These are phyloP conservation scores for Verticillium zaregamsianum DNA, from an alignment of 2,329 filamentous ascomycete species.

Conservation along the genomic window DNA sequence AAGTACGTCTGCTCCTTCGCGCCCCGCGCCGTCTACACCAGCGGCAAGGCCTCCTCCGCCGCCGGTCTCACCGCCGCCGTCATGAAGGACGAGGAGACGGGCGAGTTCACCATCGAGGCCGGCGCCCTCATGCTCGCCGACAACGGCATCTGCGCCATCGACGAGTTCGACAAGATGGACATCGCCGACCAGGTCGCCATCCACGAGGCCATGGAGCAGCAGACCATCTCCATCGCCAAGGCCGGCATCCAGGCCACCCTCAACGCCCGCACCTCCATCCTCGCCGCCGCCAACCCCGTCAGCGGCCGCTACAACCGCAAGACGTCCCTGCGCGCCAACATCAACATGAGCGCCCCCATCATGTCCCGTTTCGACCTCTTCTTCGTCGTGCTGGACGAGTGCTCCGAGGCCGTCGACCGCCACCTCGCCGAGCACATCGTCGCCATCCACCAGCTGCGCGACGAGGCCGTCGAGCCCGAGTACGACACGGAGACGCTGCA, in stretches of 20 bases:
- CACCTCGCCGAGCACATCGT: conserved; percentile 95
- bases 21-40: conserved; percentile 96
- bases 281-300: conserved; percentile 94
- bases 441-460: conserved; percentile 84
- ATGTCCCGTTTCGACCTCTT: conserved; percentile 99
- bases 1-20: conserved; percentile 97
- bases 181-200: conserved; percentile 96
- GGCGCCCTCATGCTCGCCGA: conserved; percentile 96
- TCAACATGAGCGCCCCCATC: conserved; percentile 98
- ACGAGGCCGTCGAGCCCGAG: conserved; percentile 86
- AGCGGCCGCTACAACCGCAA: conserved; percentile 97
- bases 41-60: conserved; percentile 93
- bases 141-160: conserved; percentile 96
- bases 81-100: conserved; percentile 96
- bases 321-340: conserved; percentile 85
- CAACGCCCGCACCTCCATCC: conserved; percentile 91
- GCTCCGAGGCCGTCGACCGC: conserved; percentile 85
- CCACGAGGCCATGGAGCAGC: conserved; percentile 99
- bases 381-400: conserved; percentile 96
- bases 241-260: conserved; percentile 97
- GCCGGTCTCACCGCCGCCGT: conserved; percentile 96
- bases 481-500: conserved; percentile 96
- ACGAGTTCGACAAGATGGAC: conserved; percentile 99
- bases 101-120: conserved; percentile 97
- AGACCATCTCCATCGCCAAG: conserved; percentile 98